Conservation (phyloP, 306 rosid genomes). For the Quercus cerris region DNA sequence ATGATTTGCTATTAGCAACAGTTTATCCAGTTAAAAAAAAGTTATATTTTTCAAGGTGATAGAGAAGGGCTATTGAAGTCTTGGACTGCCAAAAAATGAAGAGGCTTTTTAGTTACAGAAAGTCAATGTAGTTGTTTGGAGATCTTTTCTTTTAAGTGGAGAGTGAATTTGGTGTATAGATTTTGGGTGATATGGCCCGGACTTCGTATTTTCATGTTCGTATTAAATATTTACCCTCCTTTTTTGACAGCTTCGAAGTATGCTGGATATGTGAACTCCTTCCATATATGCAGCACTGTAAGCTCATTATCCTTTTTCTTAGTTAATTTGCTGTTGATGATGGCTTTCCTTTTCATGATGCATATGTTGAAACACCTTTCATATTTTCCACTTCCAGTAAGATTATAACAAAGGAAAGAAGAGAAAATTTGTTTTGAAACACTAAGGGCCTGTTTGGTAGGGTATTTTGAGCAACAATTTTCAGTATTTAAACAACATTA, state of each 20-base stretch:
- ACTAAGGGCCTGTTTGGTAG: no score
- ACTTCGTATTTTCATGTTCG: background rate
- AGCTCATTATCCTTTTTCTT: conserved; percentile 26
- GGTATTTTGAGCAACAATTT: no score
- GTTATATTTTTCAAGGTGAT: background rate
- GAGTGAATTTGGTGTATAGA: background rate
- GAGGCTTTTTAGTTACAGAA: background rate
- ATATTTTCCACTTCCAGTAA: background rate
- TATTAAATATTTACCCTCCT: background rate
- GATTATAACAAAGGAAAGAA: background rate
- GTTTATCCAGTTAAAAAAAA: background rate
- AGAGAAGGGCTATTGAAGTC: background rate
- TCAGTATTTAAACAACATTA: no score
- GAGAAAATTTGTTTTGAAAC: no score
- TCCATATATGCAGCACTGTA: conserved; percentile 93
- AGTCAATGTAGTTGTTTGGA: background rate
- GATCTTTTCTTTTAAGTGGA: background rate
- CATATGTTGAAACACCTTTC: background rate
- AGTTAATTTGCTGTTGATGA: background rate
- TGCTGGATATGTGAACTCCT: conserved; percentile 88
- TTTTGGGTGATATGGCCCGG: background rate
- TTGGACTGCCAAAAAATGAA: background rate
- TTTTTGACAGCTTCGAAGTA: conserved; percentile 83
- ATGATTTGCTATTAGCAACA: background rate
- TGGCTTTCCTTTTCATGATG: conserved; percentile 1